Conservation (phyloP, 331 rosid species). For the Pyracantha coccinea region DNA sequence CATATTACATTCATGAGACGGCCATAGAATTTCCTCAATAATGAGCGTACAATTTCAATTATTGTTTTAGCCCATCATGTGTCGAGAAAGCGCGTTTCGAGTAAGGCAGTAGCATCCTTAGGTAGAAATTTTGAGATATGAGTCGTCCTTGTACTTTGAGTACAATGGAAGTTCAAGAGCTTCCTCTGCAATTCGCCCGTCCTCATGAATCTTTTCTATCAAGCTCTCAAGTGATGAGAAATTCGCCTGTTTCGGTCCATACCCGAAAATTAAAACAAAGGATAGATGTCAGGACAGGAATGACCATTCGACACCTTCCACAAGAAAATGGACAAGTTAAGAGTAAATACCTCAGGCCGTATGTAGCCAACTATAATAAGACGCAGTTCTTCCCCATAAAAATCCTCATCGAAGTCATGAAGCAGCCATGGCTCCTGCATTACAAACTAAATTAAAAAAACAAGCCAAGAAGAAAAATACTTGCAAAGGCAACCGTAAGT, state of each 20-base stretch:
- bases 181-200: constrained; percentile 58
- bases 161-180: constrained; percentile 89
- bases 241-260: constrained; percentile 48
- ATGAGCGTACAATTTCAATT: too few relatives aligned
- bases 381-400: constrained; percentile 76
- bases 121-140: constrained; percentile 31
- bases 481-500: constrained; percentile 36
- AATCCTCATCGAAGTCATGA: constrained; percentile 66
- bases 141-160: constrained; percentile 56
- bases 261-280: neutral
- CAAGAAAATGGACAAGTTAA: too few relatives aligned
- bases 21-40: too few relatives aligned
- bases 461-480: neutral
- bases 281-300: neutral
- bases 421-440: constrained; percentile 97
- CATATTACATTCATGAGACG: too few relatives aligned
- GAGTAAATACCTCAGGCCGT: constrained; percentile 16
- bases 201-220: constrained; percentile 76
- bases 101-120: neutral
- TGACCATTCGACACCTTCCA: neutral
- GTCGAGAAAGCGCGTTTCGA: neutral
- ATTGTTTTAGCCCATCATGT: neutral
- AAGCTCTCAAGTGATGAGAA: constrained; percentile 73
- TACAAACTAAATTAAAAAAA: neutral
- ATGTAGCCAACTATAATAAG: constrained; percentile 84